phyloP scores from a whole-genome alignment of 495 filamentous ascomycete genomes.

The Penicillium dipodomyicola region DNA sequence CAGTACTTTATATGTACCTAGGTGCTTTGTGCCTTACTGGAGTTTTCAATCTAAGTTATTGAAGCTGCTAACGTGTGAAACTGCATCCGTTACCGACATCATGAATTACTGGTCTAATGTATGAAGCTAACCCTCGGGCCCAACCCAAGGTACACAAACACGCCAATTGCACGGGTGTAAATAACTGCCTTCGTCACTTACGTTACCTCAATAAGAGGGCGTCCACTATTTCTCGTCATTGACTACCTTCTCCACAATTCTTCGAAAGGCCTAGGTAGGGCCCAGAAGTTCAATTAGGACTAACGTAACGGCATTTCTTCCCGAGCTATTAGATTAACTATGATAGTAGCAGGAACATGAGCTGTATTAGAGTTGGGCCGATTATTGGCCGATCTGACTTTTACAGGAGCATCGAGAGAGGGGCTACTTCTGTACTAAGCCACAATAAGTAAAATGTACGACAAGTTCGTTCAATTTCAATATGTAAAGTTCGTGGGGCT shows the following conservation, averaged over 20 bases:
- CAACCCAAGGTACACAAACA: neutral
- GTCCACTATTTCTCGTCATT: too few species aligned
- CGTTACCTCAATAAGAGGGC: neutral
- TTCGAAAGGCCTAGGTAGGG: too few species aligned
- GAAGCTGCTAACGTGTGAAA: constrained; percentile 2
- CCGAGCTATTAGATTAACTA: neutral
- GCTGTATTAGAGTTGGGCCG: neutral
- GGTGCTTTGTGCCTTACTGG: neutral
- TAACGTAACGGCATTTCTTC: neutral
- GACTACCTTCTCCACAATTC: too few species aligned
- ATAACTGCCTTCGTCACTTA: neutral
- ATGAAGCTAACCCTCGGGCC: too few species aligned
- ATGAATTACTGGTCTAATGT: neutral
- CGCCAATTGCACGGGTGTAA: neutral
- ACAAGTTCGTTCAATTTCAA: too few species aligned
- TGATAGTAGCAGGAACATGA: neutral
- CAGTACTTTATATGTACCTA: neutral
- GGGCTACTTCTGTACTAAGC: too few species aligned
- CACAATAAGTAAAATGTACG: too few species aligned
- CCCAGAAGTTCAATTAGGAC: neutral
- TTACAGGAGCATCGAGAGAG: too few species aligned
- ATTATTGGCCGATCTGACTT: neutral
- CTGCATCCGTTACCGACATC: neutral
- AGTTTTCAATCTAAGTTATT: constrained; percentile 1
- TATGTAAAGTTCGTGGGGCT: too few species aligned